These are phyloP conservation scores for Boletus sensibilis DNA, from an alignment of 768 basidiomycete species.

Conservation along the genomic window DNA sequence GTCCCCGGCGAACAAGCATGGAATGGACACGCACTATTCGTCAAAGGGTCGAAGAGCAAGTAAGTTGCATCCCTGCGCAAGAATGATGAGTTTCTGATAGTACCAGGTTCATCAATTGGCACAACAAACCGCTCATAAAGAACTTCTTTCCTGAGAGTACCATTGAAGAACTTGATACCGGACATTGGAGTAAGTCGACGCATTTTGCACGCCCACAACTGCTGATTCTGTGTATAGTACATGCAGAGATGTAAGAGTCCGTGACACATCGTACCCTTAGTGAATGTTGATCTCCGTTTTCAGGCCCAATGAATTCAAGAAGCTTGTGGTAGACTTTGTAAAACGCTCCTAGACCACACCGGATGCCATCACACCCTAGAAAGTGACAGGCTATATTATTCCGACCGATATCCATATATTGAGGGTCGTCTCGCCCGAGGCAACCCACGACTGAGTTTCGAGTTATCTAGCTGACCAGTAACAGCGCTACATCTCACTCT, in stretches of 20 bases:
- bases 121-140: slow-evolving; percentile 59
- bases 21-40: slow-evolving; percentile 63
- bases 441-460: not conserved
- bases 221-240: slow-evolving; percentile 48
- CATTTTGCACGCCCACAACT: not conserved
- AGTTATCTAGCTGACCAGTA: not conserved
- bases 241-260: slow-evolving; percentile 63
- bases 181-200: slow-evolving; percentile 77
- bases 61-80: slow-evolving; percentile 33
- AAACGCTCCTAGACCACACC: slow-evolving; percentile 12
- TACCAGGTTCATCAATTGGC: slow-evolving; percentile 68
- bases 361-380: not conserved
- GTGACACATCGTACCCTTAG: not conserved
- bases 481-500: not conserved
- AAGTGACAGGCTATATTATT: not conserved
- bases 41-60: slow-evolving; percentile 80
- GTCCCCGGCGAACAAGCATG: slow-evolving; percentile 50
- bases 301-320: slow-evolving; percentile 59
- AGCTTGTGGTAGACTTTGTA: slow-evolving; percentile 33
- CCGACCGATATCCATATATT: not conserved
- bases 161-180: slow-evolving; percentile 65
- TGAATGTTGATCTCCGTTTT: not conserved
- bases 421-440: not conserved
- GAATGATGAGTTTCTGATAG: slow-evolving; percentile 1
- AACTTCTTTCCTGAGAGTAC: slow-evolving; percentile 72